Evolutionary conservation across 177 flowering plant species (phyloP).

Genomic region (Vitis hybrid): DNA sequence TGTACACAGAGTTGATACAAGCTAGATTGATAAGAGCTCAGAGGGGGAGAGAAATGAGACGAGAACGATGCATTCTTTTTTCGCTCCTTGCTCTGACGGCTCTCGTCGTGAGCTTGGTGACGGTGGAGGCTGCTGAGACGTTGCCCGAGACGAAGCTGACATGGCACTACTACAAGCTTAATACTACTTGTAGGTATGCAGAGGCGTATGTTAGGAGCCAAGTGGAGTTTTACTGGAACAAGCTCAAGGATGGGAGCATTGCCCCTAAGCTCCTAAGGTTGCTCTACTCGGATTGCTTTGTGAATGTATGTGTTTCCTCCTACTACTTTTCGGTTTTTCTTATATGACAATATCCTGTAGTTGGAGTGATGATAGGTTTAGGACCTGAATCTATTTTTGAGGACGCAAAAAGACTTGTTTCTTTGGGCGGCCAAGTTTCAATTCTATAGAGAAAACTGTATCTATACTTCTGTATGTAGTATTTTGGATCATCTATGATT

Average conservation of each 20-base stretch:
- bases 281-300: constrained; percentile 76
- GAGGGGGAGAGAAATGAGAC: too few relatives aligned
- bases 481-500: neutral
- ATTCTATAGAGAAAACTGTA: too few relatives aligned
- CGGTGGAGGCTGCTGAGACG: constrained; percentile 17
- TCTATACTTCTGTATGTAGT: neutral
- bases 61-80: neutral
- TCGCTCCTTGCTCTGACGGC: constrained; percentile 5
- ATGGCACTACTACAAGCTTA: constrained; percentile 56
- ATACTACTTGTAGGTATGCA: constrained; percentile 39
- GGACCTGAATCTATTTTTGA: too few relatives aligned
- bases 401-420: too few relatives aligned
- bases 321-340: neutral
- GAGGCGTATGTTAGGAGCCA: constrained; percentile 56
- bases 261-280: constrained; percentile 58
- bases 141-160: constrained; percentile 27
- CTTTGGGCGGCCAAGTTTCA: too few relatives aligned
- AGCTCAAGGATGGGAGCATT: constrained; percentile 34
- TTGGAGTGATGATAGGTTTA: neutral
- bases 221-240: constrained; percentile 35
- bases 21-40: neutral
- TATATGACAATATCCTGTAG: neutral
- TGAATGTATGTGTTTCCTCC: constrained; percentile 36
- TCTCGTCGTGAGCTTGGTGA: neutral
- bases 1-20: too few relatives aligned